These are phyloP conservation scores for Ilex asprella DNA, from an alignment of 257 asterid genomes.

Conservation along the genomic window DNA sequence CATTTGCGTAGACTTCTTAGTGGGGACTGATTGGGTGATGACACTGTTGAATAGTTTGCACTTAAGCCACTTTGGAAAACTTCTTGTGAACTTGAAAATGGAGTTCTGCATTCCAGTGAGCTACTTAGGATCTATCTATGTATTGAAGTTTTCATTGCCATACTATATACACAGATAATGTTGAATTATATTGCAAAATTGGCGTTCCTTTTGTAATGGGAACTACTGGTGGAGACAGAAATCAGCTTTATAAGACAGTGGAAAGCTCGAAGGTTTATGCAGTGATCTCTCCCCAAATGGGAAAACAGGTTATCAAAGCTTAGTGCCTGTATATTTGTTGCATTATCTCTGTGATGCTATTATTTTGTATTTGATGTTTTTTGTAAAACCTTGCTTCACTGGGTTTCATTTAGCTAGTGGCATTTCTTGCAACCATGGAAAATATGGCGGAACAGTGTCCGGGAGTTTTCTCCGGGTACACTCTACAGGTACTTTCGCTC, in stretches of 20 bases:
- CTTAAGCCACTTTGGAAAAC: too few species aligned
- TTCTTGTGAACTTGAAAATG: too few species aligned
- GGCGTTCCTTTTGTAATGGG: constrained; percentile 99
- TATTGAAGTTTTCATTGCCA: too few species aligned
- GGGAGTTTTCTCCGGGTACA: constrained; percentile 94
- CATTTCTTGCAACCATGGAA: constrained; percentile 94
- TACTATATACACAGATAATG: constrained; percentile 47
- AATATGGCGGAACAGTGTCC: constrained; percentile 91
- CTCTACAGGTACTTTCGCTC: constrained; percentile 48
- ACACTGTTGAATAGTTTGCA: too few species aligned
- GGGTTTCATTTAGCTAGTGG: constrained; percentile 61
- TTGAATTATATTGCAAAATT: constrained; percentile 73
- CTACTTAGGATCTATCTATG: too few species aligned
- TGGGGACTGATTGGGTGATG: too few species aligned
- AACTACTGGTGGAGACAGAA: constrained; percentile 98
- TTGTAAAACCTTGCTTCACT: constrained; percentile 5
- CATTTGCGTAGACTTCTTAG: too few species aligned
- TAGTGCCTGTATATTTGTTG: neutral
- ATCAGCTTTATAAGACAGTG: constrained; percentile 68
- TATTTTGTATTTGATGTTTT: constrained; percentile 7
- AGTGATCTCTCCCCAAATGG: constrained; percentile 99
- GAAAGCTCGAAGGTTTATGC: constrained; percentile 65
- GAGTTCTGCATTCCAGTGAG: too few species aligned
- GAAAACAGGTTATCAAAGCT: constrained; percentile 70
- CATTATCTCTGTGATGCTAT: constrained; percentile 3